phyloP scores from a whole-genome alignment of 1,284 basidiomycete genomes.

The Nidula niveotomentosa region DNA sequence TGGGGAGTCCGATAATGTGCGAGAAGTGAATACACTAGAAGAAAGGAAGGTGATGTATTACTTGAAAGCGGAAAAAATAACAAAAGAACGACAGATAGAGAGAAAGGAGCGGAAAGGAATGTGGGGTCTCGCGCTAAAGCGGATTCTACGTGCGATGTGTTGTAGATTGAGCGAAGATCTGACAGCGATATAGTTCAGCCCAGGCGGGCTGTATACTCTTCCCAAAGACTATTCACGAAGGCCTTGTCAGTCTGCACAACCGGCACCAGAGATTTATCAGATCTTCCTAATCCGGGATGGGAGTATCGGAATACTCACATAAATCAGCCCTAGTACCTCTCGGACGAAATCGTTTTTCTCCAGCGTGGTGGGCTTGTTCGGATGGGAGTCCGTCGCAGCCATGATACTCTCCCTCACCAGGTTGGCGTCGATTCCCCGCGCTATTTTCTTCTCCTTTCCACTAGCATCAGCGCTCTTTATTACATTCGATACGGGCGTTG shows the following conservation, averaged over 20 bases:
- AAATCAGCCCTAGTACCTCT: conserved; percentile 66
- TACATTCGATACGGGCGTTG: neutral
- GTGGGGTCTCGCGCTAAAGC: neutral
- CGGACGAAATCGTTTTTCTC: conserved; percentile 65
- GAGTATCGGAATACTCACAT: conserved; percentile 45
- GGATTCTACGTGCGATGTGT: neutral
- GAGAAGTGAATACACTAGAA: conserved; percentile 9
- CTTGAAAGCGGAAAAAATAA: neutral
- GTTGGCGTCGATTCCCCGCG: neutral
- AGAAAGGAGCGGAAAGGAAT: conserved; percentile 3
- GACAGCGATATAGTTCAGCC: conserved; percentile 6
- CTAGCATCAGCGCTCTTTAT: conserved; percentile 9
- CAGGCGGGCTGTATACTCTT: conserved; percentile 38
- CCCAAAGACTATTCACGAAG: conserved; percentile 51
- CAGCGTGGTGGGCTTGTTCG: conserved; percentile 23
- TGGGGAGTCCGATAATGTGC: no score
- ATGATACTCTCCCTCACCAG: conserved; percentile 25
- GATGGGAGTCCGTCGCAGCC: conserved; percentile 17
- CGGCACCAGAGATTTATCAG: no score
- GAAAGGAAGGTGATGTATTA: neutral
- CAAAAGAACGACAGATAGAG: conserved; percentile 1
- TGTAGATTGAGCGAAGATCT: neutral
- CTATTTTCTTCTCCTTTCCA: conserved; percentile 11
- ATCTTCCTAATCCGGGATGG: neutral
- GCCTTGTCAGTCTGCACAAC: conserved; percentile 42